These are phyloP conservation scores for Annulohypoxylon moriforme DNA, from an alignment of 495 filamentous ascomycete genomes.

Conservation along the genomic window DNA sequence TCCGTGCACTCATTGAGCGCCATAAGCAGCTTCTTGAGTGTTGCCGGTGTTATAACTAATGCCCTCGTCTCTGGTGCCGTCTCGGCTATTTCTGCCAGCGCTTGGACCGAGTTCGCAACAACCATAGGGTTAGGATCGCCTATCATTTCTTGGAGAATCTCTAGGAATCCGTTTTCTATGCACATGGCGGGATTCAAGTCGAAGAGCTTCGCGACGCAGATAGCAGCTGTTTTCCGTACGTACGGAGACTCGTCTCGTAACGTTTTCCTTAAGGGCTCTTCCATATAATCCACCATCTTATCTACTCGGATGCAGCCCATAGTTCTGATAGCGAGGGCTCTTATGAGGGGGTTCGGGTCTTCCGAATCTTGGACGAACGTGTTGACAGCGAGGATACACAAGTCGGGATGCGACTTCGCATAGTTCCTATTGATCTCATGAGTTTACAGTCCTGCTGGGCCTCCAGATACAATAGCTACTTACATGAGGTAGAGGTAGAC, in stretches of 20 bases:
- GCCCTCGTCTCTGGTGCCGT: constrained; percentile 90
- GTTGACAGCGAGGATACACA: constrained; percentile 99
- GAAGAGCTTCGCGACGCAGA: constrained; percentile 98
- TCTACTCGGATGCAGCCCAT: constrained; percentile 99
- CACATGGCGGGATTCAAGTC: constrained; percentile 92
- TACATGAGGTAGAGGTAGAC: constrained; percentile 99
- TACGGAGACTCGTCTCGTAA: constrained; percentile 97
- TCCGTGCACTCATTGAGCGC: constrained; percentile 98
- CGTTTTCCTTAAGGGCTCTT: constrained; percentile 96
- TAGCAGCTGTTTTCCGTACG: constrained; percentile 96
- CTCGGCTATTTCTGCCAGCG: constrained; percentile 90
- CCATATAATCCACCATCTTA: constrained; percentile 99
- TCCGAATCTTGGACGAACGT: constrained; percentile 99
- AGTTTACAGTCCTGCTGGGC: constrained; percentile 24
- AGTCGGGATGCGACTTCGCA: constrained; percentile 98
- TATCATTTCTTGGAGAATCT: constrained; percentile 95
- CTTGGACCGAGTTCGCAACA: constrained; percentile 95
- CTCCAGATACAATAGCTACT: constrained; percentile 42
- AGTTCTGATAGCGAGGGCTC: constrained; percentile 95
- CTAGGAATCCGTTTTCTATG: constrained; percentile 95
- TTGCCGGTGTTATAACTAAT: constrained; percentile 79
- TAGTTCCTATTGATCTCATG: constrained; percentile 80
- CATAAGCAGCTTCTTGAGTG: constrained; percentile 94
- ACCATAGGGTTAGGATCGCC: constrained; percentile 99
- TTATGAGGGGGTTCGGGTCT: constrained; percentile 95